phyloP scores from a whole-genome alignment of 129 eudicot species.

The Arctium lappa region DNA sequence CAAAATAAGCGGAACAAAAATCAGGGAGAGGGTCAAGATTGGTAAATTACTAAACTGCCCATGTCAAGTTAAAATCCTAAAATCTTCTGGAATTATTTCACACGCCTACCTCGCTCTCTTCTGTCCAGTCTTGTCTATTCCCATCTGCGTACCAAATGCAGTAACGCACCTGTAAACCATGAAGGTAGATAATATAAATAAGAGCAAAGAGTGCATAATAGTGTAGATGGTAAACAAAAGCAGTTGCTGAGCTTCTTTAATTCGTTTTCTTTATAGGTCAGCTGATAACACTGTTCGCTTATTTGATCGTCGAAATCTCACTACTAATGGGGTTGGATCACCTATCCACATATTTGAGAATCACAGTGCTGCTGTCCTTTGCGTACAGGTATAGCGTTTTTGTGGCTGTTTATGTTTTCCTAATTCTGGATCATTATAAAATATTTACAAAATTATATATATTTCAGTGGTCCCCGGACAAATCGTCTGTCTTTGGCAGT shows the following conservation, averaged over 20 bases:
- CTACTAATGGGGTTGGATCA: conserved; percentile 71
- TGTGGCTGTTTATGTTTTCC: neutral
- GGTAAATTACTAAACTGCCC: neutral
- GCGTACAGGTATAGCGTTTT: conserved; percentile 62
- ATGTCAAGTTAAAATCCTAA: neutral
- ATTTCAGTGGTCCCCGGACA: conserved; percentile 78
- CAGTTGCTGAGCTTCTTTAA: neutral
- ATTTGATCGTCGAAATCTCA: conserved; percentile 86
- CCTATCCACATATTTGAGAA: conserved; percentile 80
- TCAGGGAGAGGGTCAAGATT: neutral
- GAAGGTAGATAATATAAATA: neutral
- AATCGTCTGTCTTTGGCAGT: conserved; percentile 76
- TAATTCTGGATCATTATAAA: neutral
- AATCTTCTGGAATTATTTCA: neutral
- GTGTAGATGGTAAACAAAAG: neutral
- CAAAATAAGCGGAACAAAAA: neutral
- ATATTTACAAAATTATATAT: neutral
- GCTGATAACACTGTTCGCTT: conserved; percentile 81
- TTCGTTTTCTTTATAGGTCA: conserved; percentile 45
- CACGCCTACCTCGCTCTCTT: neutral
- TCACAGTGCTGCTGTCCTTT: conserved; percentile 84
- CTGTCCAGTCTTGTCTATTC: neutral
- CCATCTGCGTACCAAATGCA: neutral
- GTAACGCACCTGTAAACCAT: neutral
- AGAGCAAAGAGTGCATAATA: neutral